Evolutionary conservation across 106 monocot genomes (phyloP).

Genomic region (Agapanthus africanus): DNA sequence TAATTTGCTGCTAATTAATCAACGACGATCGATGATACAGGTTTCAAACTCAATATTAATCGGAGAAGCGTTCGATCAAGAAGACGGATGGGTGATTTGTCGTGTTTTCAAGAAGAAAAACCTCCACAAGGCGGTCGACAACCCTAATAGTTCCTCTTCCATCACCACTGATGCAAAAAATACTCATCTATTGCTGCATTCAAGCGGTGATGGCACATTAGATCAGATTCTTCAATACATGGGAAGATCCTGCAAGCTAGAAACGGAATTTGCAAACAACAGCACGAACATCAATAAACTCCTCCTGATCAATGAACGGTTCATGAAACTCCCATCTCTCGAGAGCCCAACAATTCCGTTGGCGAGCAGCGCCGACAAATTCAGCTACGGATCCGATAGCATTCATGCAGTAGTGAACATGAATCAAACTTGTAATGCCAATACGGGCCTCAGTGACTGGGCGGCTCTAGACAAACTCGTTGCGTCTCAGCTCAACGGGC

Average conservation of each 20-base stretch:
- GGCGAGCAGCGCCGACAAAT: background rate
- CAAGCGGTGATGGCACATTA: constrained; percentile 39
- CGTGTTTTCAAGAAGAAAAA: constrained; percentile 97
- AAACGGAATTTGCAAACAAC: constrained; percentile 19
- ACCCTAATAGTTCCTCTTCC: constrained; percentile 12
- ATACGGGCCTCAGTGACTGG: constrained; percentile 48
- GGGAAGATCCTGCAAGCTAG: constrained; percentile 68
- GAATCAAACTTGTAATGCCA: background rate
- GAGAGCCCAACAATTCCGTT: constrained; percentile 34
- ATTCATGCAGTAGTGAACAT: too few species aligned
- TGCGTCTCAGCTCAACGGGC: constrained; percentile 61
- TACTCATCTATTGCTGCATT: constrained; percentile 21
- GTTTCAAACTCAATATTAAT: background rate
- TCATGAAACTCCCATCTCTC: constrained; percentile 69
- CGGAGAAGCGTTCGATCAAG: constrained; percentile 21
- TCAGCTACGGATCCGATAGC: background rate
- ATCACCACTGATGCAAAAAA: constrained; percentile 15
- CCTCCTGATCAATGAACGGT: constrained; percentile 27
- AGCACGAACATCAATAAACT: background rate
- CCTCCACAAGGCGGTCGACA: constrained; percentile 41
- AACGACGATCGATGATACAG: background rate
- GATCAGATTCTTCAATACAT: constrained; percentile 81
- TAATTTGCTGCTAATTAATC: too few species aligned
- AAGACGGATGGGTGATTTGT: constrained; percentile 97
- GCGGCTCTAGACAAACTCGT: constrained; percentile 59